These are phyloP conservation scores for Malus hybrid DNA, from an alignment of 331 rosid genomes.

Conservation along the genomic window DNA sequence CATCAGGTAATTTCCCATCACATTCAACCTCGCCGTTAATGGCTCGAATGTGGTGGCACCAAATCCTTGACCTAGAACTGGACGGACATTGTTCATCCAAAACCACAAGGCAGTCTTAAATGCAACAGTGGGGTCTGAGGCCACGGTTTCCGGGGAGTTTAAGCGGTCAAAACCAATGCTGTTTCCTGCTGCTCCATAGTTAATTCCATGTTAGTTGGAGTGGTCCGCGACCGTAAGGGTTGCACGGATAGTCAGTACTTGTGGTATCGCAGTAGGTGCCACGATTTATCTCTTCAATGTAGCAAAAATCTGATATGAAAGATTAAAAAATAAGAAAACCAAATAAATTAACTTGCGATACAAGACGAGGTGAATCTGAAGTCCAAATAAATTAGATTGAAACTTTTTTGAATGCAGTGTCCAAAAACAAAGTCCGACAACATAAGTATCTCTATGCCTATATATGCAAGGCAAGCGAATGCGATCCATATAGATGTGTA, in stretches of 20 bases:
- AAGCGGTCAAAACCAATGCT: slow-evolving; percentile 40
- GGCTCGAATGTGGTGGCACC: slow-evolving; percentile 53
- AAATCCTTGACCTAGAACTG: slow-evolving; percentile 42
- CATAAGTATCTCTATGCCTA: too few species aligned
- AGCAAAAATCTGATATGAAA: slow-evolving; percentile 43
- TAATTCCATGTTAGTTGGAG: slow-evolving; percentile 73
- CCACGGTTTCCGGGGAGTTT: slow-evolving; percentile 48
- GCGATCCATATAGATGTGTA: background rate
- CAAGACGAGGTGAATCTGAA: too few species aligned
- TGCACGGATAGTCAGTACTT: slow-evolving; percentile 36
- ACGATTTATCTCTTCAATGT: slow-evolving; percentile 47
- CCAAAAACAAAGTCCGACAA: too few species aligned
- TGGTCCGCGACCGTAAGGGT: slow-evolving; percentile 61
- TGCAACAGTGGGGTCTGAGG: slow-evolving; percentile 19
- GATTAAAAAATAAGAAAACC: background rate
- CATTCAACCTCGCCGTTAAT: background rate
- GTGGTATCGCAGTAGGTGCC: slow-evolving; percentile 35
- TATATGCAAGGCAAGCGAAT: too few species aligned
- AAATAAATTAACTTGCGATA: too few species aligned
- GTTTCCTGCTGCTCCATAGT: slow-evolving; percentile 55
- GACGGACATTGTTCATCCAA: slow-evolving; percentile 41
- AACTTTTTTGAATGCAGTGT: too few species aligned
- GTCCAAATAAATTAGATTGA: too few species aligned
- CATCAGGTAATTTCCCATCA: background rate
- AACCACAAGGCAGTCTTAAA: slow-evolving; percentile 67